Percentiles rank a stretch among this genome's conserved stretches.
These are phyloP conservation scores for Parastagonospora nodorum DNA, from an alignment of 2,329 filamentous ascomycete species.

Conservation along the genomic window DNA sequence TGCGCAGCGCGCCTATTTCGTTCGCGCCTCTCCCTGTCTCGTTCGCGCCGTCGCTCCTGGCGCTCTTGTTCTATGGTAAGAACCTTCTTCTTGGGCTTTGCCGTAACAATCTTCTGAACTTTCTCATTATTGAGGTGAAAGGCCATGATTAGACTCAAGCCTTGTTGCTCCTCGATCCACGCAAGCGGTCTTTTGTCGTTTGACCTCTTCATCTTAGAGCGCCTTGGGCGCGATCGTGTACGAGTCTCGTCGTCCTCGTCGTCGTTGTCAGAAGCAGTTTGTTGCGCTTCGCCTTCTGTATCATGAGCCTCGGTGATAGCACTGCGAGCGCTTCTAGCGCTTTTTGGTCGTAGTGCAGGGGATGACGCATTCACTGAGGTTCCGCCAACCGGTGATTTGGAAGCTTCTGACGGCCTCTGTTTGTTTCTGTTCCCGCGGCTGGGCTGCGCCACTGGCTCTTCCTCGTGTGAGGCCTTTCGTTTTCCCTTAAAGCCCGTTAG, in stretches of 20 bases:
- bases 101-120: conserved; percentile 64
- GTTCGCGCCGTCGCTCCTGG: conserved; percentile 39
- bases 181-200: conserved; percentile 41
- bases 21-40: conserved; percentile 48
- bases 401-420: conserved; percentile 44
- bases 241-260: conserved; percentile 17
- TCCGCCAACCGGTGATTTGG: conserved; percentile 35
- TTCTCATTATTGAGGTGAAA: conserved; percentile 56
- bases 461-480: conserved; percentile 77
- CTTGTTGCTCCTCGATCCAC: conserved; percentile 42
- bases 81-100: conserved; percentile 59
- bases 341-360: conserved; percentile 33
- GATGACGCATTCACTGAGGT: conserved; percentile 36
- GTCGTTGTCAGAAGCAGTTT: conserved; percentile 37
- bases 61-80: conserved; percentile 38
- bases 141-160: conserved; percentile 36
- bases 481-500: conserved; percentile 80
- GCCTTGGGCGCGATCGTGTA: conserved; percentile 40
- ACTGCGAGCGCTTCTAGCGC: conserved; percentile 23
- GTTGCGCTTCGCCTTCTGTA: conserved; percentile 31
- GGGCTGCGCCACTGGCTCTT: conserved; percentile 58
- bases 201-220: conserved; percentile 36
- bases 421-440: conserved; percentile 49
- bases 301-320: conserved; percentile 38
- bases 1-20: conserved; percentile 54